These are phyloP conservation scores for Stylonectria norvegica DNA, from an alignment of 2,329 filamentous ascomycete genomes.

Conservation along the genomic window DNA sequence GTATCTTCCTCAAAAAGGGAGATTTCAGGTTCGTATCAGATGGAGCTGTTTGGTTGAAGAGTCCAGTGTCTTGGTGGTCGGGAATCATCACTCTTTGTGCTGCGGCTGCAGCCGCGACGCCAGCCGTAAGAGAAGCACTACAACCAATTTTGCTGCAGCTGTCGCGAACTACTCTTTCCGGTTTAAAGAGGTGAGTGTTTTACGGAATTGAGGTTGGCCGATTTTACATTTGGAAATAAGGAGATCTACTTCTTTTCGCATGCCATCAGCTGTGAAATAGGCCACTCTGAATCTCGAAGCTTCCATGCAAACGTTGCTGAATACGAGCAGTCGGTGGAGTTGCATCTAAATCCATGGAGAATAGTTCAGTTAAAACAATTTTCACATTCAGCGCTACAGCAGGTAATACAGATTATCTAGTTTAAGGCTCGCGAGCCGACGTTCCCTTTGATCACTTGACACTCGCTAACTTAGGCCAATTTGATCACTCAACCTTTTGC, in stretches of 20 bases:
- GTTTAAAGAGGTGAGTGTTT: neutral
- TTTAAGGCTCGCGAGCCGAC: no score
- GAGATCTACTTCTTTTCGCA: no score
- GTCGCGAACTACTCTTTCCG: neutral
- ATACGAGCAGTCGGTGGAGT: neutral
- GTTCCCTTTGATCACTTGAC: no score
- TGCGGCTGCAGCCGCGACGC: neutral
- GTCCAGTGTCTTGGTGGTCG: neutral
- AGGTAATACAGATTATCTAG: neutral
- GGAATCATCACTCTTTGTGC: neutral
- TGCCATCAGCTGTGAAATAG: neutral
- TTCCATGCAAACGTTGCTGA: neutral
- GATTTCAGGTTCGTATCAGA: neutral
- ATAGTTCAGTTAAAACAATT: neutral
- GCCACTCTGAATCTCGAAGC: neutral
- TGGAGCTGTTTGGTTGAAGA: neutral
- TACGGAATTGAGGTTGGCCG: no score
- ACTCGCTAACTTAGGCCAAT: no score
- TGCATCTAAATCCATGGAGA: neutral
- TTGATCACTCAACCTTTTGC: neutral
- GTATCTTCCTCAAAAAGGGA: neutral
- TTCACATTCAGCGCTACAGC: neutral
- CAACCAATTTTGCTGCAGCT: neutral
- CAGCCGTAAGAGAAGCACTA: neutral
- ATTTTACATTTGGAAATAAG: no score